These are phyloP conservation scores for Crotalaria pallida DNA, from an alignment of 306 rosid species.

Conservation along the genomic window DNA sequence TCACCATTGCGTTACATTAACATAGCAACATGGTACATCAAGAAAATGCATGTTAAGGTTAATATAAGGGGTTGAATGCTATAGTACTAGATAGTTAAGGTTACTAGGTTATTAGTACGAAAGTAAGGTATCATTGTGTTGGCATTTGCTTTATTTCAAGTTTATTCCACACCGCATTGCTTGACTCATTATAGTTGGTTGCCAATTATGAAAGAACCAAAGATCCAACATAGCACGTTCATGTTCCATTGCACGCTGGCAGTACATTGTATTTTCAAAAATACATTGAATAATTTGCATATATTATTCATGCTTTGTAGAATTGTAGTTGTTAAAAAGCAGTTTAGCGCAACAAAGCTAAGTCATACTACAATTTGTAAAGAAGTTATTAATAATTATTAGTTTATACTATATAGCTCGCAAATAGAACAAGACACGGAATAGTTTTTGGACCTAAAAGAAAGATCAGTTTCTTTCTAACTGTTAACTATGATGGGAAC, in stretches of 20 bases:
- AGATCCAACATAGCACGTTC: conserved; percentile 25
- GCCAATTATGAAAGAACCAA: neutral
- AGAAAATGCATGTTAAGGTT: too few relatives aligned
- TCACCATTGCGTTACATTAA: neutral
- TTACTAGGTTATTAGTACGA: too few relatives aligned
- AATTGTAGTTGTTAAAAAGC: neutral
- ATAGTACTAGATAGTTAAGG: too few relatives aligned
- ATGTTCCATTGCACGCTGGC: neutral
- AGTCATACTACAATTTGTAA: neutral
- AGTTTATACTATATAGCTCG: neutral
- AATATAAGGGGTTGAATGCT: neutral
- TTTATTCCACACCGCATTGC: neutral
- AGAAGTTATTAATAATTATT: too few relatives aligned
- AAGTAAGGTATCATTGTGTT: neutral
- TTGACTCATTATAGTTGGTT: neutral
- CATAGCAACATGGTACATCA: neutral
- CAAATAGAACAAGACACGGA: neutral
- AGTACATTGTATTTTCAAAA: neutral
- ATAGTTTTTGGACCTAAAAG: too few relatives aligned
- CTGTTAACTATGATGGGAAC: too few relatives aligned
- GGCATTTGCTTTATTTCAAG: neutral
- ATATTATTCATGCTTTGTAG: neutral
- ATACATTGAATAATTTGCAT: neutral
- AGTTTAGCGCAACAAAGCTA: too few relatives aligned
- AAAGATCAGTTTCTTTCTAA: too few relatives aligned